Evolutionary conservation across 1,139 yeast species (phyloP), one percentile per base, ranked within the genome.

Genomic region (Zygosaccharomyces pseudobailii): DNA sequence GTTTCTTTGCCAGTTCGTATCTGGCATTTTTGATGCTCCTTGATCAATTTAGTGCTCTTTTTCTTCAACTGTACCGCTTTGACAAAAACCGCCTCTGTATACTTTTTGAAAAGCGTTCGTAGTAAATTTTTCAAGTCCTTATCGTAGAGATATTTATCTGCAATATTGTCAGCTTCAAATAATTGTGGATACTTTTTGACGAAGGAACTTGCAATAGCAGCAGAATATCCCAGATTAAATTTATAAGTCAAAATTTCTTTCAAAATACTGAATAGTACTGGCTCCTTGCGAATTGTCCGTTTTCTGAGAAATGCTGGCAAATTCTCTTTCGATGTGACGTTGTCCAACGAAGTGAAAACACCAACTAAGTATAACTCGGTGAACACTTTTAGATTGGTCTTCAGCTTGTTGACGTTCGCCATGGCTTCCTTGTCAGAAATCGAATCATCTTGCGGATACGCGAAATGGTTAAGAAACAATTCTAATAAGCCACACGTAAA

Each of bases 361-460:
- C 88, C 90, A n/a, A 75, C 76, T 3, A 80, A 58, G 58, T 79
- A 74, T 40, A 87, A 72, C 61, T 88, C 96, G 33, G 79, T 74
- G 13, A 84, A 58, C 1, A 87, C 56, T 32, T 82, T 71, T 4
- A 85, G 54, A 30, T 82, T 68, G 20, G 71, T 70, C 55, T 78
- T 77, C 51, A 81, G 80, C 39, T 72, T 72, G 5, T 67, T 57
- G 1, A 73, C 48, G 33, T 79, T 67, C 2, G 70, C 68, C 5
- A 65, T 57, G 24, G 73, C 78, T 28, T 76, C 82, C 49, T 76
- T 76, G 13, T 69, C 76, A 5, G 64, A 55, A 22, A 70, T 67
- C 4, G 59, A 49, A n/a, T 65, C 70, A 1, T 55, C 55, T 30
- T 59, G 51, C 2, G 81, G 78, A 43, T 68, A 70, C 3, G 71